Conservation (phyloP, 1,139 yeast genomes). For the Lodderomyces metapsilosis region DNA sequence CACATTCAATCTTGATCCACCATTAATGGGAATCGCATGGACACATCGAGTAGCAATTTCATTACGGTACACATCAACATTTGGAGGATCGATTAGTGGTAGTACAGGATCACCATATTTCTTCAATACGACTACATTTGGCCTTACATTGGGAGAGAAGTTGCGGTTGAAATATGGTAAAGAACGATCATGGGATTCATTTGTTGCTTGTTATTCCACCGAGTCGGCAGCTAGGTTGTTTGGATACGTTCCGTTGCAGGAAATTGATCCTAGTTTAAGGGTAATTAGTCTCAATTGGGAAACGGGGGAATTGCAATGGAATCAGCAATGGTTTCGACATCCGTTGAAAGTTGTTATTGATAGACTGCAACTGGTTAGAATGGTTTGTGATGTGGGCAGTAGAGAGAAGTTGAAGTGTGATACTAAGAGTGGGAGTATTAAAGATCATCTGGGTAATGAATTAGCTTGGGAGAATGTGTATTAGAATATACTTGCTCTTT, state of each 20-base stretch:
- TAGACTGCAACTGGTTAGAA: conserved; percentile 3
- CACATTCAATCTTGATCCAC: conserved; percentile 3
- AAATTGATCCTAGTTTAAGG: conserved; percentile 3
- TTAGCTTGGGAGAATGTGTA: conserved; percentile 9
- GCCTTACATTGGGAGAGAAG: conserved; percentile 5
- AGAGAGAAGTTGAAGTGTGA: conserved; percentile 9
- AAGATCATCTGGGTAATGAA: conserved; percentile 10
- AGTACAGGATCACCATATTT: conserved; percentile 2
- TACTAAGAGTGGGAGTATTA: conserved; percentile 5
- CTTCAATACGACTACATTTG: conserved; percentile 7
- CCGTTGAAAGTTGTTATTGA: background rate
- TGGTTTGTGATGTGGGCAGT: conserved; percentile 11
- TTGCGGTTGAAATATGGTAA: conserved; percentile 4
- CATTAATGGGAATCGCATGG: conserved; percentile 6
- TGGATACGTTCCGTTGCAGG: conserved; percentile 4
- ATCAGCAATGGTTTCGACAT: conserved; percentile 1
- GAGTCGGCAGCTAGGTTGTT: conserved; percentile 5
- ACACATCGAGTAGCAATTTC: conserved; percentile 8
- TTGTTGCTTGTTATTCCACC: conserved; percentile 6
- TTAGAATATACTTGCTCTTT: background rate
- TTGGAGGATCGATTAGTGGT: background rate
- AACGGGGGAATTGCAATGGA: background rate
- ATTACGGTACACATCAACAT: conserved; percentile 5
- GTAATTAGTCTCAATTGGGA: conserved; percentile 2
- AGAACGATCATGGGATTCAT: conserved; percentile 3